Conservation (phyloP, 108 stramenopile species). For the Seminavis robusta region DNA sequence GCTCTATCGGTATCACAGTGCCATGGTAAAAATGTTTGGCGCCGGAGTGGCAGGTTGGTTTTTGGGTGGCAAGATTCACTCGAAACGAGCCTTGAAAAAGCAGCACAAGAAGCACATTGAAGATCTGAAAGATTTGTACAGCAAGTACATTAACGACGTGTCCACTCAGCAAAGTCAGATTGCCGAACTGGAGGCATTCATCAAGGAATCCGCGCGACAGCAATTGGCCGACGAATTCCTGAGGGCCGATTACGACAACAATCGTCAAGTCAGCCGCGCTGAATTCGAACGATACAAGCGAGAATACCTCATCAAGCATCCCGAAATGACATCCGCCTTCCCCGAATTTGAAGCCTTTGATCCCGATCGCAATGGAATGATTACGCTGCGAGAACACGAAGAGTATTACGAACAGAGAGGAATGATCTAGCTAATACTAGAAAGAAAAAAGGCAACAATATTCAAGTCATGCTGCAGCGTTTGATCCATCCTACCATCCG, state of each 20-base stretch:
- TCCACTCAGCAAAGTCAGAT: slow-evolving; percentile 14
- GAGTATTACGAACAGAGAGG: slow-evolving; percentile 16
- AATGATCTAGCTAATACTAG: no score
- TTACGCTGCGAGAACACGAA: slow-evolving; percentile 18
- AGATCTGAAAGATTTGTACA: slow-evolving; percentile 13
- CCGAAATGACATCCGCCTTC: slow-evolving; percentile 11
- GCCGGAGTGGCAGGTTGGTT: slow-evolving; percentile 12
- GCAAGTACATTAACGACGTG: slow-evolving; percentile 18
- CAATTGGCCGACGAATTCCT: slow-evolving; percentile 20
- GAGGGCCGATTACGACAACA: slow-evolving; percentile 17
- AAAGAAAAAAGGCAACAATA: no score
- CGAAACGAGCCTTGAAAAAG: slow-evolving; percentile 22
- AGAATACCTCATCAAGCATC: slow-evolving; percentile 20
- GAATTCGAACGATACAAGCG: slow-evolving; percentile 25
- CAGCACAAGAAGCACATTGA: not conserved
- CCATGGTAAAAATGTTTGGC: slow-evolving; percentile 12
- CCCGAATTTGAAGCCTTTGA: slow-evolving; percentile 32
- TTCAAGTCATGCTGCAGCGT: no score
- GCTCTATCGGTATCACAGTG: not conserved
- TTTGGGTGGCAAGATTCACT: slow-evolving; percentile 24
- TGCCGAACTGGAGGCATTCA: slow-evolving; percentile 18
- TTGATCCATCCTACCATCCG: no score
- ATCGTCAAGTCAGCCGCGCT: slow-evolving; percentile 10
- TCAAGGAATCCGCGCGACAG: slow-evolving; percentile 5
- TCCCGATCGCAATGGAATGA: slow-evolving; percentile 28